phyloP scores from a whole-genome alignment of 371 early-diverging fungal genomes.

The Mortierella sp. region DNA sequence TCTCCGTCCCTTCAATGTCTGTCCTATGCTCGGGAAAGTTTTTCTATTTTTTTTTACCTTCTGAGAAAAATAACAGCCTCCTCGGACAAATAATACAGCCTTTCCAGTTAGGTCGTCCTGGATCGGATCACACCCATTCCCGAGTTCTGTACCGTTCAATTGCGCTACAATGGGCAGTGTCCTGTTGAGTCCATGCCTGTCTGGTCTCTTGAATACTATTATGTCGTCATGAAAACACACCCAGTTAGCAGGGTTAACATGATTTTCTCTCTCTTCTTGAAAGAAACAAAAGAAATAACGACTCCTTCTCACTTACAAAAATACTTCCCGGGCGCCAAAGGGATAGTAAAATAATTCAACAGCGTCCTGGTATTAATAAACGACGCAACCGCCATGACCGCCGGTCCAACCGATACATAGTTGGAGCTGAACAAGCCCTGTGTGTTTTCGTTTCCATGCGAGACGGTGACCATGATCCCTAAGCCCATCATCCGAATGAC shows the following conservation, averaged over 20 bases:
- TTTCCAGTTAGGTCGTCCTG: conserved; percentile 29
- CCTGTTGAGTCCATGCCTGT: conserved; percentile 13
- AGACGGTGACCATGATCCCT: conserved; percentile 34
- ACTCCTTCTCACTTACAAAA: conserved; percentile 13
- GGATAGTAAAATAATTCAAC: conserved; percentile 21
- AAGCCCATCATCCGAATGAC: not conserved
- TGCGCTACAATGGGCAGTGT: conserved; percentile 13
- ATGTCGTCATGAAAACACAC: not conserved
- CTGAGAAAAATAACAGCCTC: conserved; percentile 20
- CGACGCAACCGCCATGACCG: conserved; percentile 36
- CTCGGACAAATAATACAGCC: conserved; percentile 32
- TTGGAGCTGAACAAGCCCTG: conserved; percentile 40
- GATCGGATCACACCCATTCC: conserved; percentile 26
- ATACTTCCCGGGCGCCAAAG: conserved; percentile 1
- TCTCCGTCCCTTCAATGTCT: too few relatives aligned
- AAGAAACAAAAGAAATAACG: not conserved
- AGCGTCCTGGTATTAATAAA: conserved; percentile 29
- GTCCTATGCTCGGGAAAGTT: not conserved
- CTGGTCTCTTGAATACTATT: conserved; percentile 22
- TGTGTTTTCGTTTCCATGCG: conserved; percentile 43
- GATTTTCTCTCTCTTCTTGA: too few relatives aligned
- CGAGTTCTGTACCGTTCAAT: conserved; percentile 32
- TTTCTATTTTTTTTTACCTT: conserved; percentile 19
- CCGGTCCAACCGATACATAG: conserved; percentile 22
- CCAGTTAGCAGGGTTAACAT: too few relatives aligned